Base-by-base conservation (phyloP, 805 yeast species). In the Grigorovia jiainica region DNA sequence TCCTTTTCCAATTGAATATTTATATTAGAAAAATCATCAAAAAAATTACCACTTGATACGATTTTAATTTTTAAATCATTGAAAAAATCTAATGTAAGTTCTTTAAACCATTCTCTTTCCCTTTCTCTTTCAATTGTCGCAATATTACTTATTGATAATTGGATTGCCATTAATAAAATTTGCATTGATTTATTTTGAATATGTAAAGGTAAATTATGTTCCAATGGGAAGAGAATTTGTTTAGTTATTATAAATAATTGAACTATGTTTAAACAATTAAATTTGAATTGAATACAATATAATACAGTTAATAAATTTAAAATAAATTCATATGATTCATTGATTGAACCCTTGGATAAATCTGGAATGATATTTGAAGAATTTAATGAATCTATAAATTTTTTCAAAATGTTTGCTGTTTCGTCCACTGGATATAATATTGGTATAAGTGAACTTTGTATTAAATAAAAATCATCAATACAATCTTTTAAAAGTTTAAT, bases 391-490 rank as follows among this genome's bases (percentile, higher is more conserved):
- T 50, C 47, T 38, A 57, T 50, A 41, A 55, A 55, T 24, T 46
- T 47, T n/a, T n/a, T n/a, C n/a, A n/a, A n/a, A n/a, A n/a, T n/a
- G n/a, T n/a, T n/a, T n/a, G n/a, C n/a, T n/a, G n/a, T n/a, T n/a
- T 35, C 30, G 8, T 49, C 44, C 25, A 38, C 39, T 5, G 62
- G 60, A 30, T 53, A 50, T 30, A 57, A 34, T 23, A 57, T 18
- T 15, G 58, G 60, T 5, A 57, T 34, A 19, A 57, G 38, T 8
- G 56, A 47, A 34, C 54, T 54, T 37, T 52, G 53, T 7, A 36
- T 25, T 17, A 48, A 43, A 21, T 42, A 40, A 33, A 54, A 54
- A 18, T 48, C 44, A 3, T 42, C 31, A 13, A 27, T 13, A 13
- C 31, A 27, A 27, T 11, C 31, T 13, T 13, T 11, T 8, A 27